Percentiles rank a stretch among this genome's conserved stretches.
Conservation (phyloP, 1,284 basidiomycete species). For the Heterobasidion annosum region DNA sequence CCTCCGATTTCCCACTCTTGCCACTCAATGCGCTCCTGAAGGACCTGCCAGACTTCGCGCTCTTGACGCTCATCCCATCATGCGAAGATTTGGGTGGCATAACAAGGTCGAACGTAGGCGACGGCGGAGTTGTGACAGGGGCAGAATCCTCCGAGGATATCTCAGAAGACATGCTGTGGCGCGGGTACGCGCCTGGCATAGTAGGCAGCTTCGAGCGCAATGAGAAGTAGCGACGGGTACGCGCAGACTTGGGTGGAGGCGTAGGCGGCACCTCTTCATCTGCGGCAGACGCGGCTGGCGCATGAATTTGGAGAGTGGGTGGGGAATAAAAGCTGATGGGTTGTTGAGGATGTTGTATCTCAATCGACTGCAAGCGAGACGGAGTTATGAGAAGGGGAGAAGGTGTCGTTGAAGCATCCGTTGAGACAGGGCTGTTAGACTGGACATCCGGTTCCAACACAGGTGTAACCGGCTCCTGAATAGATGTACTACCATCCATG, state of each 20-base stretch:
- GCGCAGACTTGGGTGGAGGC: conserved; percentile 16
- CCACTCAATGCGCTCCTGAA: conserved; percentile 9
- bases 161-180: conserved; percentile 21
- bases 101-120: conserved; percentile 18
- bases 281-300: conserved; percentile 4
- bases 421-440: not conserved
- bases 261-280: conserved; percentile 11
- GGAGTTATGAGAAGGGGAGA: not conserved
- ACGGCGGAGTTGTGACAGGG: conserved; percentile 21
- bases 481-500: conserved; percentile 2
- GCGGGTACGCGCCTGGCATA: conserved; percentile 15
- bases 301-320: conserved; percentile 8
- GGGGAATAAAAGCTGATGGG: conserved; percentile 1
- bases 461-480: not conserved
- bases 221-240: conserved; percentile 18
- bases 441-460: not conserved
- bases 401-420: not conserved
- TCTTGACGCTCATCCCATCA: conserved; percentile 10
- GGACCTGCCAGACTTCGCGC: conserved; percentile 4
- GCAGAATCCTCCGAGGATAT: conserved; percentile 23
- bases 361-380: not conserved
- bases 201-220: conserved; percentile 18
- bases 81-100: conserved; percentile 5
- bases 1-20: conserved; percentile 5
- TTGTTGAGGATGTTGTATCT: not conserved